Conservation (phyloP, 2,329 filamentous ascomycete genomes). For the Bertia moriformis region DNA sequence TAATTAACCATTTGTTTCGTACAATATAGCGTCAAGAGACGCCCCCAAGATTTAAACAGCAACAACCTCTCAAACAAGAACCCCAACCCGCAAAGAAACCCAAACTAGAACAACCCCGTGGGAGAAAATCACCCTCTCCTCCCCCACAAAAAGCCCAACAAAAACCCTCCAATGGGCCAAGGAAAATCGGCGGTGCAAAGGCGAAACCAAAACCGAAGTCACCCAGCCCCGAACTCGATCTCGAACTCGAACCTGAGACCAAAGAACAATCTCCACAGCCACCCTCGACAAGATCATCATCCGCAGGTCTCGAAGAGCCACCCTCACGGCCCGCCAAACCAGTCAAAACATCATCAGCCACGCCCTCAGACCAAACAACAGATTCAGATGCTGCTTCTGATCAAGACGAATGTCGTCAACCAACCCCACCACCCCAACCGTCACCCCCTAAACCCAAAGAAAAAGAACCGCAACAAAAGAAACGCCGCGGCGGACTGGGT, state of each 20-base stretch:
- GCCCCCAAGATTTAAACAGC: not conserved
- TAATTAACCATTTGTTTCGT: not conserved
- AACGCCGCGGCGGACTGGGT: not conserved
- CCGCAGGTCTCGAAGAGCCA: not conserved
- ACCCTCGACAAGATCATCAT: not conserved
- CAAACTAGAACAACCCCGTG: no score
- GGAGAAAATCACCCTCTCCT: no score
- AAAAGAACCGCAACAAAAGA: not conserved
- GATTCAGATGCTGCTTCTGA: not conserved
- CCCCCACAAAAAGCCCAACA: not conserved
- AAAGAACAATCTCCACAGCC: no score
- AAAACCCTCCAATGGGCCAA: not conserved
- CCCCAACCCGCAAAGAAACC: no score
- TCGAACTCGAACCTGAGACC: no score
- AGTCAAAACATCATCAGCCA: not conserved
- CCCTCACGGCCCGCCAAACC: not conserved
- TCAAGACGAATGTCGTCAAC: not conserved
- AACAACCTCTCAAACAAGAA: no score
- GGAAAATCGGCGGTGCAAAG: not conserved
- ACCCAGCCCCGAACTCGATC: no score
- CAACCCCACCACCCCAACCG: not conserved
- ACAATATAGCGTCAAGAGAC: slow-evolving; percentile 1
- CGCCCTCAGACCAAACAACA: not conserved
- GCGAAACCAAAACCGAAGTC: not conserved
- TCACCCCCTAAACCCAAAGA: not conserved